These are phyloP conservation scores for Balamuthia mandrillaris DNA, from an alignment of 208 protist species.

Conservation along the genomic window DNA sequence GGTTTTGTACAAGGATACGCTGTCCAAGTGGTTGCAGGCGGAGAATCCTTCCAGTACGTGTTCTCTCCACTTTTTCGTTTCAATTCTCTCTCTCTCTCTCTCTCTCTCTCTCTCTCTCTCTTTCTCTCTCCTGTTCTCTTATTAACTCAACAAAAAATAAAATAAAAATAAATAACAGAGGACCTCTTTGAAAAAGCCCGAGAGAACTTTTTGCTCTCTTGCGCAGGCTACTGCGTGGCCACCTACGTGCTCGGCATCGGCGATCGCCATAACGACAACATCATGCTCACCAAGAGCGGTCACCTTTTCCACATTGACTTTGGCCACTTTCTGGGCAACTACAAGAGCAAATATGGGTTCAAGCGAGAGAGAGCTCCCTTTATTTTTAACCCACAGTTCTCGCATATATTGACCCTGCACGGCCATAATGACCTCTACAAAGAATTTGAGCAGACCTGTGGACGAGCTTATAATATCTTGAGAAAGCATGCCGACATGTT, in stretches of 20 bases:
- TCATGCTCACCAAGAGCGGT: constrained; percentile 73
- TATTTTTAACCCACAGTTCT: constrained; percentile 74
- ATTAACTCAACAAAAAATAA: too few species aligned
- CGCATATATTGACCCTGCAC: constrained; percentile 78
- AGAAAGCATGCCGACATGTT: constrained; percentile 67
- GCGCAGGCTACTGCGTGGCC: constrained; percentile 85
- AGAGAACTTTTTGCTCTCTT: constrained; percentile 64
- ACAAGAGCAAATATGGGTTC: constrained; percentile 50
- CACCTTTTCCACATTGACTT: constrained; percentile 85
- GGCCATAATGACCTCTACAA: too few species aligned
- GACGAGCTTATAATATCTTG: constrained; percentile 72
- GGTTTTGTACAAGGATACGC: constrained; percentile 47
- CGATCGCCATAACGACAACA: constrained; percentile 79
- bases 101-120: background rate
- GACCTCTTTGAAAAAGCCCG: background rate
- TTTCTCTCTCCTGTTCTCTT: too few species aligned
- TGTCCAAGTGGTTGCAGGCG: constrained; percentile 49
- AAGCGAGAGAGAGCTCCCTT: constrained; percentile 75
- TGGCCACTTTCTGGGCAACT: constrained; percentile 84
- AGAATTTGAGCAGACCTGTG: constrained; percentile 61
- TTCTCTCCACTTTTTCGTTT: constrained; percentile 1
- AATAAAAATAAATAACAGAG: background rate
- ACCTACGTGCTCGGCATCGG: constrained; percentile 87
- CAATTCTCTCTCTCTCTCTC: background rate
- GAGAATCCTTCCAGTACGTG: constrained; percentile 42